Percentiles rank a stretch among this genome's conserved stretches.
These are phyloP conservation scores for Cryptosporidium sp. DNA, from an alignment of 169 alveolate species.

Conservation along the genomic window DNA sequence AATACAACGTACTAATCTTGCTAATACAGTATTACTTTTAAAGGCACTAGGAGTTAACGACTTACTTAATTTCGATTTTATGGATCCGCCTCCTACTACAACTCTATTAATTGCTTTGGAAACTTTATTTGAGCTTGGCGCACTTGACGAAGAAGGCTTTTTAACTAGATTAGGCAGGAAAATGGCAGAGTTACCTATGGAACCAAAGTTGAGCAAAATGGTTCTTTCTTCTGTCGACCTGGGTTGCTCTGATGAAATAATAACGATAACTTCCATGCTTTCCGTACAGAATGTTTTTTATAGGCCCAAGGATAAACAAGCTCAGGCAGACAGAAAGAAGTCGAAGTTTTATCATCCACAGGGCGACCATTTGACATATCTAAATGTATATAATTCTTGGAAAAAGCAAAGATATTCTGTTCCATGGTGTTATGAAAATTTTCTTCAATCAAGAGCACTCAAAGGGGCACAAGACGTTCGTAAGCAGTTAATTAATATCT, in stretches of 20 bases:
- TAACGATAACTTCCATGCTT: constrained; percentile 98
- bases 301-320: constrained; percentile 97
- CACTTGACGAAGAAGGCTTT: constrained; percentile 99
- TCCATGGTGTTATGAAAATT: constrained; percentile 98
- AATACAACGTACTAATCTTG: constrained; percentile 98
- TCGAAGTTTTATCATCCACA: constrained; percentile 95
- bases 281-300: constrained; percentile 97
- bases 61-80: constrained; percentile 97
- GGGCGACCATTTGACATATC: constrained; percentile 97
- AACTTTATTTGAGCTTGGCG: constrained; percentile 96
- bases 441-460: constrained; percentile 95
- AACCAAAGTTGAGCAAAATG: constrained; percentile 97
- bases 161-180: constrained; percentile 98
- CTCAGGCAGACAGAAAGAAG: constrained; percentile 95
- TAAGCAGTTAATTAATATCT: constrained; percentile 93
- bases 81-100: constrained; percentile 99
- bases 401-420: constrained; percentile 90
- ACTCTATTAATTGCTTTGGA: constrained; percentile 98
- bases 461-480: constrained; percentile 97
- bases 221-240: constrained; percentile 97
- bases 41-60: constrained; percentile 99
- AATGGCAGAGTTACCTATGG: constrained; percentile 99
- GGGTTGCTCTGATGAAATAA: constrained; percentile 97
- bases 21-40: constrained; percentile 96
- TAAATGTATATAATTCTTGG: constrained; percentile 96